A percentile compares a stretch with the other conserved stretches of the same genome.
Conservation (phyloP, 345 rosid genomes). For the Xanthoceras sorbifolium region DNA sequence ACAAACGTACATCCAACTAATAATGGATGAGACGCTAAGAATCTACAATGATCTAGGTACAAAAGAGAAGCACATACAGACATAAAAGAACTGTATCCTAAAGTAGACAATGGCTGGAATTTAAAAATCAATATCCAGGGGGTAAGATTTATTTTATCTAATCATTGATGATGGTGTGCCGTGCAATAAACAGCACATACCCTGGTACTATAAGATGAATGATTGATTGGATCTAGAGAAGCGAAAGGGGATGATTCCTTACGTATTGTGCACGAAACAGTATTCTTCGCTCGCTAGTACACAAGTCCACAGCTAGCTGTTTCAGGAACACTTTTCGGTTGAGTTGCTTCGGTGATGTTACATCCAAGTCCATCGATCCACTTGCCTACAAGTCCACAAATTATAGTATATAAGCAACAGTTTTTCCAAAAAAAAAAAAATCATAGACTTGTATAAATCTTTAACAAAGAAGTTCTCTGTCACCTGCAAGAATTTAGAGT, state of each 20-base stretch:
- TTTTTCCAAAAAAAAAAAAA: not conserved
- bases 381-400: slow-evolving; percentile 54
- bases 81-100: too few species aligned
- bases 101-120: too few species aligned
- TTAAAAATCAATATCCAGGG: too few species aligned
- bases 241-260: slow-evolving; percentile 32
- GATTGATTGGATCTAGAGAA: not conserved
- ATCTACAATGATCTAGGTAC: too few species aligned
- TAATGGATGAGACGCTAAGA: not conserved
- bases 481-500: slow-evolving; percentile 86
- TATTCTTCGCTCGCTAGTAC: slow-evolving; percentile 82
- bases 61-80: too few species aligned
- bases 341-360: slow-evolving; percentile 90
- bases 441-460: not conserved
- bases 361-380: slow-evolving; percentile 93
- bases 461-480: slow-evolving; percentile 7
- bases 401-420: not conserved
- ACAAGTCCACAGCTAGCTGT: slow-evolving; percentile 93
- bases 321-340: slow-evolving; percentile 83
- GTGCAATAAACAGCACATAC: not conserved
- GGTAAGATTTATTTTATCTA: not conserved
- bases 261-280: slow-evolving; percentile 88
- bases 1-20: not conserved
- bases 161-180: not conserved
- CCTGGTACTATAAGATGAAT: not conserved